Evolutionary conservation across 495 filamentous ascomycete genomes (phyloP), one percentile per base, ranked within the genome.

Genomic region (Staphylotrichum longicolle): DNA sequence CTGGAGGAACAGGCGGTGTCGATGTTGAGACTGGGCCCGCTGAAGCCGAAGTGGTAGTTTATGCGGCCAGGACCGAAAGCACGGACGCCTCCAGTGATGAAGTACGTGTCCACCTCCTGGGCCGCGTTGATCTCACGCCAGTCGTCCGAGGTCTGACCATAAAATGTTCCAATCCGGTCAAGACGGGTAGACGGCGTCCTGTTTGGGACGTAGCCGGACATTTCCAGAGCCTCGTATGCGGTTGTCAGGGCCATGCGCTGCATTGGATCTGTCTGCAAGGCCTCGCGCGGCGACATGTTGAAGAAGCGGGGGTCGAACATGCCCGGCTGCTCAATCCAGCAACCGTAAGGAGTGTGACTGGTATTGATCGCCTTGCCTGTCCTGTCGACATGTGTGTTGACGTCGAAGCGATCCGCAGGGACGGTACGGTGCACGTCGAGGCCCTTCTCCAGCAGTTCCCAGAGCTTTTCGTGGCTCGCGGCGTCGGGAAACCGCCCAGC

Each of bases 221-320:
- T 91, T 70, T 97, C 93, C 3, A 97, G 80, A 0, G 93, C 93
- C 68, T 96, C 91, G 63, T 95, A 96, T 1, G 91, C 90, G 27
- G 90, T 95, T 5, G 87, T 83, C 40, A 97, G 74, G 1, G 89
- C 90, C 66, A 96, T 80, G 45, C 93, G 83, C 71, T 95, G 92
- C 77, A 92, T 91, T 1, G 93, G 93, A 71, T 96, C 93, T 0
- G 91, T 92, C 64, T 95, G 90, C 48, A 83, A 80, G 6, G 93
- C 93, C 76, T 97, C 93, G 62, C 91, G 88, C 2, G 92, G 91
- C 14, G 93, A 96, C 86, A 97, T 95, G 74, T 92, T 95, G 85
- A 97, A 97, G 76, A 96, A 96, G 0, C 86, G 81, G 37, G 89
- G 85, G 58, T 97, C 93, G 68, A 97, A 97, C 34, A 88, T 75